Base-by-base conservation (phyloP, 192 early-diverging fungal genomes). In the Geranomyces variabilis region DNA sequence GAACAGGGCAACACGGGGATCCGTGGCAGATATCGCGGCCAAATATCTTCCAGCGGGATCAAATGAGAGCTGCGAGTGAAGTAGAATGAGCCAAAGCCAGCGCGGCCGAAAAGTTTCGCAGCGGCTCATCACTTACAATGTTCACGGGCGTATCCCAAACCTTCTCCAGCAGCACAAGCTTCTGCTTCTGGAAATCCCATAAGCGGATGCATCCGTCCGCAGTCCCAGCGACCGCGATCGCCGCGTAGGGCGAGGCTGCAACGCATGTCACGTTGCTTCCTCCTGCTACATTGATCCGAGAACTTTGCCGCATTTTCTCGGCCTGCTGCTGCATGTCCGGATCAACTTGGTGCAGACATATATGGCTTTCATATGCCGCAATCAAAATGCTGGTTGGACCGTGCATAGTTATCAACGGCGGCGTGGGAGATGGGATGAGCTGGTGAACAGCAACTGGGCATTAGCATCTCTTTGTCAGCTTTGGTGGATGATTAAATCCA, bases 11-110 rank as follows among this genome's bases (percentile, higher is more conserved):
- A 77, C 46, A 17, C 43, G 34, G n/a, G 61, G 36, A 49, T 75
- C 65, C 13, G 51, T 36, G 13, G 78, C 61, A 26, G 41, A 57
- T 26, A 53, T 31, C 9, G 73, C 60, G 17, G 71, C 63, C 30
- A 86, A 59, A 44, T 67, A 83, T 33, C 73, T 61, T 10, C 81
- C 81, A 4, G 74, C 75, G 1, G 78, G 75, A 60, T 86, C 84
- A 41, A 83, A 78, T 10, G 63, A 15, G 2, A 86, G 48, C 75
- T 83, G 48, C 36, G 4, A 17, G 51, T 8, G 4, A 53, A 53
- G 51, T 53, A 4, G 19, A 53, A 26, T 3, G 19, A 6, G 15
- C 4, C 17, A 26, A n/a, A 53, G 4, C 24, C 4, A 4, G 19
- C 51, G n/a, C 19, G 51, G 10, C 12, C n/a, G 10, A 41, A 41